A percentile compares a stretch with the other conserved stretches of the same genome.
Evolutionary conservation across 257 asterid species (phyloP).

Genomic region (Solanum commersonii): DNA sequence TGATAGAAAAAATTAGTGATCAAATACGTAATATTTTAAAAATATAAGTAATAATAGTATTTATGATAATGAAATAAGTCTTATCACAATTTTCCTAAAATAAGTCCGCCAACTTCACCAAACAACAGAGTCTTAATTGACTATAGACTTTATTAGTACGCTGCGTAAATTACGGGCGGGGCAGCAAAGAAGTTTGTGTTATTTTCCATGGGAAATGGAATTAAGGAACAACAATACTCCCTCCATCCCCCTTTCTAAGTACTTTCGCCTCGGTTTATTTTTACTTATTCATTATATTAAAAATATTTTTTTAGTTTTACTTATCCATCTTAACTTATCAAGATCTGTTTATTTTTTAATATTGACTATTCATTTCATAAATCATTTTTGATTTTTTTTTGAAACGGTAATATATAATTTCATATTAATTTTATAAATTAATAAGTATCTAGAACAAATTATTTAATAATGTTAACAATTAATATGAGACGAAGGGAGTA

Average conservation of each 20-base stretch:
- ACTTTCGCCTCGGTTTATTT: not conserved
- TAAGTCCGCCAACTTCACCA: not conserved
- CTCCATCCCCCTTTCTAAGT: not conserved
- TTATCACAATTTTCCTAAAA: too few species aligned
- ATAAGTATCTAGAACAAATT: not conserved
- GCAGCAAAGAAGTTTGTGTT: not conserved
- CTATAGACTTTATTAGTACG: not conserved
- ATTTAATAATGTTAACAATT: too few species aligned
- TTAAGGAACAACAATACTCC: not conserved
- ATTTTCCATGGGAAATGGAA: not conserved
- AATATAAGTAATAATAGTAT: too few species aligned
- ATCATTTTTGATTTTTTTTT: too few species aligned
- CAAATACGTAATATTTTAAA: too few species aligned
- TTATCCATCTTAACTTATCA: not conserved
- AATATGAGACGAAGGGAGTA: fast-evolving
- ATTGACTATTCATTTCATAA: not conserved
- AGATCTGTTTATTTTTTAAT: not conserved
- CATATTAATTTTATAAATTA: too few species aligned
- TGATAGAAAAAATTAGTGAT: too few species aligned
- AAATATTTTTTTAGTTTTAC: too few species aligned
- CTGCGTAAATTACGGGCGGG: not conserved
- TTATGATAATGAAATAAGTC: too few species aligned
- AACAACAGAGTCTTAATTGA: not conserved
- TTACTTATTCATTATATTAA: not conserved
- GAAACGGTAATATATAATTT: too few species aligned